phyloP scores from a whole-genome alignment of 2,329 filamentous ascomycete species.

The Dothideomycetidae sp. region DNA sequence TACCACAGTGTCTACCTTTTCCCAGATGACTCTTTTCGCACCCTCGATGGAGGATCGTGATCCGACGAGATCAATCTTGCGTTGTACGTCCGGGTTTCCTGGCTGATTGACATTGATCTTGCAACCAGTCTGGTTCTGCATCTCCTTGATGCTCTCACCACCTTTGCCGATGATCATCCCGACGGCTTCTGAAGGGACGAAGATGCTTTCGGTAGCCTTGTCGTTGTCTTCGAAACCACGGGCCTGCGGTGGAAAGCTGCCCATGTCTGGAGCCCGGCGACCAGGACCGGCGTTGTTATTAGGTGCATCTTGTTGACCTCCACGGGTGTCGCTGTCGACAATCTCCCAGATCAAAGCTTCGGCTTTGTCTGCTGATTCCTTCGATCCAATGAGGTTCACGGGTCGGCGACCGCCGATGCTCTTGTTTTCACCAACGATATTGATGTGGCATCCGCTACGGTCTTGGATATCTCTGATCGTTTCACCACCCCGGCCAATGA shows the following conservation, averaged over 20 bases:
- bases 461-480: conserved; percentile 89
- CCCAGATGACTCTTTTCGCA: conserved; percentile 74
- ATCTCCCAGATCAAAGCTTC: conserved; percentile 88
- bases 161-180: conserved; percentile 95
- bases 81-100: conserved; percentile 62
- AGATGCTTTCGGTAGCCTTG: conserved; percentile 70
- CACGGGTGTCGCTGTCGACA: conserved; percentile 67
- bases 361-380: conserved; percentile 58
- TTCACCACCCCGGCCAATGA: conserved; percentile 86
- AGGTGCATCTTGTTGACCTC: not conserved
- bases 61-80: conserved; percentile 77
- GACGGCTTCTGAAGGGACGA: conserved; percentile 78
- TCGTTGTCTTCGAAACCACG: conserved; percentile 41
- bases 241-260: conserved; percentile 21
- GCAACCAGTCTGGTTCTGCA: conserved; percentile 76
- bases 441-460: conserved; percentile 84
- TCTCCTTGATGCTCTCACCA: conserved; percentile 85
- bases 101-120: conserved; percentile 89
- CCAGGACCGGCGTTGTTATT: conserved; percentile 12
- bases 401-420: conserved; percentile 80
- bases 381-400: conserved; percentile 75
- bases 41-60: conserved; percentile 60
- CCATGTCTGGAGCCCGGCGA: conserved; percentile 20
- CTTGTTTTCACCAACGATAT: conserved; percentile 87
- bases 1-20: conserved; percentile 72